Percentiles rank a stretch among this genome's conserved stretches.
Conservation (phyloP, 148 eudicot species). For the Polygonum aviculare region DNA sequence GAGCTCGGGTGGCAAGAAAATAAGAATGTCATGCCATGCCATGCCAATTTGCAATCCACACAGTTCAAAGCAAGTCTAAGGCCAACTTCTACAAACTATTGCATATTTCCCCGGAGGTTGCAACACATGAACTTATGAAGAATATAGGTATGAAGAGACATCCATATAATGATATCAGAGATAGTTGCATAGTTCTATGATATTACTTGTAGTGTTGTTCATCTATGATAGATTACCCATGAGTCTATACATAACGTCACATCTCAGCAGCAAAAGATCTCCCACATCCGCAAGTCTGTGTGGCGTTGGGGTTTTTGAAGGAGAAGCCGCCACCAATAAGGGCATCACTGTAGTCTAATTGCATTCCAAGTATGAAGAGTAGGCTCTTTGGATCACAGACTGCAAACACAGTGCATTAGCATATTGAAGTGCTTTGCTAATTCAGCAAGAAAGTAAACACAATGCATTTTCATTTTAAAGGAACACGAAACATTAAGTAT, state of each 20-base stretch:
- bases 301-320: conserved; percentile 91
- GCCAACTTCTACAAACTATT: not conserved
- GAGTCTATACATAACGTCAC: conserved; percentile 17
- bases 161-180: not conserved
- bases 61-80: not conserved
- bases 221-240: not conserved
- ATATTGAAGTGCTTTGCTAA: not conserved
- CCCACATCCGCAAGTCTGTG: conserved; percentile 95
- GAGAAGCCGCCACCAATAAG: conserved; percentile 96
- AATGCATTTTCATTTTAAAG: not conserved
- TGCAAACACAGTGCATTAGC: conserved; percentile 14
- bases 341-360: conserved; percentile 92
- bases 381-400: conserved; percentile 99
- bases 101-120: too few relatives aligned
- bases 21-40: not conserved
- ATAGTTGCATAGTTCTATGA: not conserved
- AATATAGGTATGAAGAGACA: not conserved
- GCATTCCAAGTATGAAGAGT: conserved; percentile 81
- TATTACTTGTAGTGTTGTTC: not conserved
- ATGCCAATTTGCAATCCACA: not conserved
- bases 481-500: not conserved
- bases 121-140: too few relatives aligned
- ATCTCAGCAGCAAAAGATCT: conserved; percentile 86
- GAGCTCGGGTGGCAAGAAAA: too few relatives aligned
- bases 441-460: not conserved